Percentiles rank a stretch among this genome's conserved stretches.
These are phyloP conservation scores for Wickerhamomyces sp. DNA, from an alignment of 1,139 yeast species.

Conservation along the genomic window DNA sequence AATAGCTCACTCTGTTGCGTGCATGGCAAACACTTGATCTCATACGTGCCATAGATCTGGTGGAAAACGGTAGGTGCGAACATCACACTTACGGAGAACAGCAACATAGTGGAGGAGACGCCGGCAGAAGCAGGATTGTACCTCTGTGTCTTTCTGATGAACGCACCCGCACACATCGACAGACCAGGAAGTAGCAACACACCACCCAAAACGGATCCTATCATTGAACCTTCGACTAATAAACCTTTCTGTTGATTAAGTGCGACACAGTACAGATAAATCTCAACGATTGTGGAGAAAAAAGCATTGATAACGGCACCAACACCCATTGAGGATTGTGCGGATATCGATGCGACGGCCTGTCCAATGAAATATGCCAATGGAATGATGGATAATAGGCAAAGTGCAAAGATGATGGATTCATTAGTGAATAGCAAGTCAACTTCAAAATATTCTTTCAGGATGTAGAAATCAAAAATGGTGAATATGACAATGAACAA, in stretches of 20 bases:
- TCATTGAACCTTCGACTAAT: conserved; percentile 94
- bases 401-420: conserved; percentile 58
- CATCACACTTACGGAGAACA: conserved; percentile 87
- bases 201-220: conserved; percentile 92
- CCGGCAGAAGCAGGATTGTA: conserved; percentile 97
- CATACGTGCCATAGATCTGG: conserved; percentile 87
- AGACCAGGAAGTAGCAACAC: conserved; percentile 87
- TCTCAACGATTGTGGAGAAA: conserved; percentile 93
- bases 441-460: conserved; percentile 48
- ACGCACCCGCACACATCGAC: conserved; percentile 97
- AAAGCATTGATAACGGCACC: conserved; percentile 99
- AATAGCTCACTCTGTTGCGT: conserved; percentile 2
- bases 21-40: conserved; percentile 54
- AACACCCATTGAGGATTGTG: conserved; percentile 98
- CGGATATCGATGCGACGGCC: conserved; percentile 97
- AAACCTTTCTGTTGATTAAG: conserved; percentile 79
- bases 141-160: conserved; percentile 85
- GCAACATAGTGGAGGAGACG: conserved; percentile 90
- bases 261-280: conserved; percentile 89
- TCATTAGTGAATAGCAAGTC: conserved; percentile 51
- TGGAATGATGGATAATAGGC: conserved; percentile 84
- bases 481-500: conserved; percentile 77
- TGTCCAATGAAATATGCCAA: conserved; percentile 96
- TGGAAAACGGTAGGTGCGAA: conserved; percentile 90
- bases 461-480: conserved; percentile 67